Conservation (phyloP, 116 monocot genomes). For the Dioscorea cayenensis region DNA sequence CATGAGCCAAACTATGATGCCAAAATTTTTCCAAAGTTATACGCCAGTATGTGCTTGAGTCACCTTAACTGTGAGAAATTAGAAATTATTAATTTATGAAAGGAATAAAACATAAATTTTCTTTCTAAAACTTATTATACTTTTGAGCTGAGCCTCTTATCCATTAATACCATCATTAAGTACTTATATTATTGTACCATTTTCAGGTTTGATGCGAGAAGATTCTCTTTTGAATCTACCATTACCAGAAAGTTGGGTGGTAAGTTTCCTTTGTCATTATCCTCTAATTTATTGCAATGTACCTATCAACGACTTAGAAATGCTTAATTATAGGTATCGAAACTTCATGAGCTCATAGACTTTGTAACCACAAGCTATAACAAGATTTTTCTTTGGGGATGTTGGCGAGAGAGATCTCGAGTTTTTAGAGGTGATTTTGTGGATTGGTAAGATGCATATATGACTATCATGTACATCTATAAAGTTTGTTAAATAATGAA, state of each 20-base stretch:
- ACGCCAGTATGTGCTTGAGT: no score
- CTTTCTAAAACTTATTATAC: neutral
- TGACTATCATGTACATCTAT: neutral
- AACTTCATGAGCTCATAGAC: conserved; percentile 94
- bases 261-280: conserved; percentile 19
- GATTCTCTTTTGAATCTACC: conserved; percentile 56
- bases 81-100: no score
- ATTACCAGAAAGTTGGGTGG: conserved; percentile 95
- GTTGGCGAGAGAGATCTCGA: conserved; percentile 95
- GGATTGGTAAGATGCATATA: conserved; percentile 63
- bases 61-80: no score
- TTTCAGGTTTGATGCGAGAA: conserved; percentile 71
- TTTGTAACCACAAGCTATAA: conserved; percentile 79
- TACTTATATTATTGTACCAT: neutral
- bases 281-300: neutral
- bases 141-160: neutral
- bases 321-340: conserved; percentile 56
- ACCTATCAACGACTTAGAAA: neutral
- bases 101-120: no score
- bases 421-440: conserved; percentile 98
- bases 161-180: neutral
- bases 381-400: conserved; percentile 91
- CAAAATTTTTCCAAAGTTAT: no score
- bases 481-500: neutral
- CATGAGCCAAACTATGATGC: no score